Conservation (phyloP, 2,329 filamentous ascomycete species). For the Phialocephala sp. region DNA sequence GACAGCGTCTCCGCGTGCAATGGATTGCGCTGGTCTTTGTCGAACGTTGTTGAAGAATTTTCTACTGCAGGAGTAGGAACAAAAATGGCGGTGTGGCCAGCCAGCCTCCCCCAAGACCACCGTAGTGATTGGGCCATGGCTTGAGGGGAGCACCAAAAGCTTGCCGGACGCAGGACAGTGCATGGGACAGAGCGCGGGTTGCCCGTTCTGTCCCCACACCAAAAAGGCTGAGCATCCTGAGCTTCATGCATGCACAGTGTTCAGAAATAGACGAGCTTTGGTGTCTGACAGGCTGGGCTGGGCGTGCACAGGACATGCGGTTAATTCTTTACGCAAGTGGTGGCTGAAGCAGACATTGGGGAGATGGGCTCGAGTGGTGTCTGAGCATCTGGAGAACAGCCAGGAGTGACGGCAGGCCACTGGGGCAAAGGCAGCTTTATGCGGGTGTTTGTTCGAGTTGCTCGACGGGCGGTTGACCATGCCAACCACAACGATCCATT, state of each 20-base stretch:
- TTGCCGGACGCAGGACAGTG: background rate
- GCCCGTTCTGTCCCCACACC: slow-evolving; percentile 5
- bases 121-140: slow-evolving; percentile 6
- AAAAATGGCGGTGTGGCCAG: slow-evolving; percentile 19
- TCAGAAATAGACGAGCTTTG: slow-evolving; percentile 11
- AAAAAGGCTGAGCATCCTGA: slow-evolving; percentile 14
- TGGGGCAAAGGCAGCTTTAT: slow-evolving; percentile 20
- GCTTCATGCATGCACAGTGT: slow-evolving; percentile 10
- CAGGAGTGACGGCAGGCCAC: slow-evolving; percentile 2
- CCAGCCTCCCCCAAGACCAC: slow-evolving; percentile 1
- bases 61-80: slow-evolving; percentile 11
- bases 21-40: background rate
- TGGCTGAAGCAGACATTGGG: slow-evolving; percentile 18
- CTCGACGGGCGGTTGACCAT: slow-evolving; percentile 20
- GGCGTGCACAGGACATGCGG: slow-evolving; percentile 2
- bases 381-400: slow-evolving; percentile 14
- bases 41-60: slow-evolving; percentile 2
- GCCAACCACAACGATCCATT: slow-evolving; percentile 7
- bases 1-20: slow-evolving; percentile 2
- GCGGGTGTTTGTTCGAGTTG: slow-evolving; percentile 19
- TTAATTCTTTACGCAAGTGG: slow-evolving; percentile 17
- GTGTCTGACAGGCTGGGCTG: background rate
- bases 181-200: slow-evolving; percentile 3
- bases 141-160: slow-evolving; percentile 2
- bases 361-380: slow-evolving; percentile 14